Evolutionary conservation across 495 filamentous ascomycete genomes (phyloP).

Genomic region (Aspergillus affinis): DNA sequence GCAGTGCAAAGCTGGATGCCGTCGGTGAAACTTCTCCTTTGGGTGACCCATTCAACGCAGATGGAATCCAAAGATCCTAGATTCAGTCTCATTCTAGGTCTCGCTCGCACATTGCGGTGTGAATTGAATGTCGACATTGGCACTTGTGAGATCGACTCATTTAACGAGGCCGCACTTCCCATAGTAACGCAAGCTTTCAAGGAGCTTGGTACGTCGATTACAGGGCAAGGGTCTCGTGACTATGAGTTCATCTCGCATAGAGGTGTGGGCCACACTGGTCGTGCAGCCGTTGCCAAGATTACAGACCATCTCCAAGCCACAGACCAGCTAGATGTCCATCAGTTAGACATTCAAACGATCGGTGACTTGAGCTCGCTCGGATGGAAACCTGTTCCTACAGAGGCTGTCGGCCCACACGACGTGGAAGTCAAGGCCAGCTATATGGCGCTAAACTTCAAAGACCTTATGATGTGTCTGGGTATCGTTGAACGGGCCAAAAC

Average conservation of each 20-base stretch:
- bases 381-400: slow-evolving; percentile 13
- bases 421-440: slow-evolving; percentile 34
- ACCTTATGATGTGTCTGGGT: slow-evolving; percentile 32
- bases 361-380: slow-evolving; percentile 3
- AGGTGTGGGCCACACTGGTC: slow-evolving; percentile 16
- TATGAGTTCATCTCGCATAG: slow-evolving; percentile 10
- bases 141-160: slow-evolving; percentile 37
- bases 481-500: slow-evolving; percentile 16
- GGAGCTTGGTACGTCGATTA: slow-evolving; percentile 18
- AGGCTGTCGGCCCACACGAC: slow-evolving; percentile 24
- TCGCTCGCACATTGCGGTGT: slow-evolving; percentile 38
- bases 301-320: not conserved
- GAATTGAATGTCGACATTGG: slow-evolving; percentile 41
- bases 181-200: slow-evolving; percentile 18
- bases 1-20: slow-evolving; percentile 18
- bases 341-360: slow-evolving; percentile 2
- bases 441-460: slow-evolving; percentile 44
- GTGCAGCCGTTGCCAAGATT: not conserved
- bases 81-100: slow-evolving; percentile 34
- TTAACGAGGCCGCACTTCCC: slow-evolving; percentile 11
- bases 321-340: not conserved
- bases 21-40: slow-evolving; percentile 24
- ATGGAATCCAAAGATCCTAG: slow-evolving; percentile 34
- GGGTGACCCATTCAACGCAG: slow-evolving; percentile 39
- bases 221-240: not conserved